A percentile compares a stretch with the other conserved stretches of the same genome.
phyloP scores from a whole-genome alignment of 257 asterid genomes.

The Nicotiana knightiana region DNA sequence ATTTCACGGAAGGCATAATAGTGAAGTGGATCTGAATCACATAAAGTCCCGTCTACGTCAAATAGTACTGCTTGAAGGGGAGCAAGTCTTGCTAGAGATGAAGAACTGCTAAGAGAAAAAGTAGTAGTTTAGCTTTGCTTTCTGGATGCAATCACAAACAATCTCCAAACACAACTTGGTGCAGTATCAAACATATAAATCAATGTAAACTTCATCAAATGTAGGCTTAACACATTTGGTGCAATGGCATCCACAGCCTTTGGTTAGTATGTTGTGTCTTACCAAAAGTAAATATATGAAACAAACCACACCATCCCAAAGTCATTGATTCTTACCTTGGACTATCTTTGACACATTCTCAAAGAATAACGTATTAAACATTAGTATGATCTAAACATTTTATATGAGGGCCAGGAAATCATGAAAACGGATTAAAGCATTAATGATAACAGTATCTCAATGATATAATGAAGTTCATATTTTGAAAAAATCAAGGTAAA shows the following conservation, averaged over 20 bases:
- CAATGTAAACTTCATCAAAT: not conserved
- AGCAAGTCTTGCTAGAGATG: constrained; percentile 57
- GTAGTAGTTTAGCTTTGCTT: constrained; percentile 1
- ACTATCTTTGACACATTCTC: not conserved
- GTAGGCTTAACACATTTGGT: not conserved
- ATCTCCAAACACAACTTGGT: not conserved
- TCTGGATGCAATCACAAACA: not conserved
- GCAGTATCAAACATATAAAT: not conserved
- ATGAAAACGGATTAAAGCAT: not conserved
- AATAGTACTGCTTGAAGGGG: constrained; percentile 93
- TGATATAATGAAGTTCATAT: not conserved
- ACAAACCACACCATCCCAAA: not conserved
- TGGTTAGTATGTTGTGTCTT: not conserved
- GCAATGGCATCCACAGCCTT: not conserved
- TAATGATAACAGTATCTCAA: not conserved
- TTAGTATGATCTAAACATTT: too few species aligned
- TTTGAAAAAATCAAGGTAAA: not conserved
- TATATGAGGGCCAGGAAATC: not conserved
- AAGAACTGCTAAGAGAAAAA: constrained; percentile 38
- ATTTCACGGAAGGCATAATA: constrained; percentile 53
- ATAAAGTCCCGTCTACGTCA: constrained; percentile 88
- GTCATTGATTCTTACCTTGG: not conserved
- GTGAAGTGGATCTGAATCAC: constrained; percentile 94
- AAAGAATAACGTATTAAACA: not conserved
- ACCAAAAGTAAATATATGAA: not conserved